A percentile compares a stretch with the other conserved stretches of the same genome.
These are phyloP conservation scores for Mrakia blollopis DNA, from an alignment of 768 basidiomycete species.

Conservation along the genomic window DNA sequence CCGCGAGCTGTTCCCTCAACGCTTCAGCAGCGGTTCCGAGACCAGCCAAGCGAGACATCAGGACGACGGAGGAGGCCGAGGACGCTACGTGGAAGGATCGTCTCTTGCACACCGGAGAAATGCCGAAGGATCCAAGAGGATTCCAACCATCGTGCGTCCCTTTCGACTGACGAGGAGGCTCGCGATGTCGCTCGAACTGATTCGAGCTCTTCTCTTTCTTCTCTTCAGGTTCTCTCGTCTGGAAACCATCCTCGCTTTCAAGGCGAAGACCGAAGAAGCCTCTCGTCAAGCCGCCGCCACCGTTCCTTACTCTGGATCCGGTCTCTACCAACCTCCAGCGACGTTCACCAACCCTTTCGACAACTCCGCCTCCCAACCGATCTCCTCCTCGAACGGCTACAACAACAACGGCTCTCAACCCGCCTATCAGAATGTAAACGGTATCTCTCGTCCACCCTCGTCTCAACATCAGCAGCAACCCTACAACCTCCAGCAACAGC, in stretches of 20 bases:
- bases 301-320: background rate
- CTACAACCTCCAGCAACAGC: slow-evolving; percentile 1
- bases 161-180: background rate
- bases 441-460: background rate
- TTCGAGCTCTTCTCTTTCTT: background rate
- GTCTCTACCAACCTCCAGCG: background rate
- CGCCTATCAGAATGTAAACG: background rate
- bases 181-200: background rate
- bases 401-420: background rate
- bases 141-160: slow-evolving; percentile 20
- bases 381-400: background rate
- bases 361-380: background rate
- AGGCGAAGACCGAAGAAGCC: background rate
- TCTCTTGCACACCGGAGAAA: slow-evolving; percentile 14
- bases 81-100: background rate
- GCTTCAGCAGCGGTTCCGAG: background rate
- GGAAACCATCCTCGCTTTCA: background rate
- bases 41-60: background rate
- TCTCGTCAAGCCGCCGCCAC: background rate
- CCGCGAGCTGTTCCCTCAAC: background rate
- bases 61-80: slow-evolving; percentile 7
- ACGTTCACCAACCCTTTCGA: background rate
- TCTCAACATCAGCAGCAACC: too few relatives aligned
- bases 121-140: slow-evolving; percentile 13
- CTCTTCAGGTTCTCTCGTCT: background rate